Conservation (phyloP, 148 eudicot genomes). For the Heliosperma pusillum region DNA sequence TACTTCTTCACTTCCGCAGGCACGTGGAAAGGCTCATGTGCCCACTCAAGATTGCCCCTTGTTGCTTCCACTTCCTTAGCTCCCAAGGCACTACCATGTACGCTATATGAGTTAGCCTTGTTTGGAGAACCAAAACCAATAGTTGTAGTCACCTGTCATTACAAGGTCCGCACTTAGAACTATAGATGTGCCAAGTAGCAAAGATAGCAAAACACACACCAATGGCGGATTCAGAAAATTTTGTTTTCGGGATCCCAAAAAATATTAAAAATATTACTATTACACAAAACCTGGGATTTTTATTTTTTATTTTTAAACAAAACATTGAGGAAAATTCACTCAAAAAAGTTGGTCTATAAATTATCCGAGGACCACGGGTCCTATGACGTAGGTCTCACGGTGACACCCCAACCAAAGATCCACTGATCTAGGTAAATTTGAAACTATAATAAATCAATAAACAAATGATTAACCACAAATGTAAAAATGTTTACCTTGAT, state of each 20-base stretch:
- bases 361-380: too few species aligned
- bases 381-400: not conserved
- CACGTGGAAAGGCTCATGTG: conserved; percentile 93
- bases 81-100: conserved; percentile 94
- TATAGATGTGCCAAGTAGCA: not conserved
- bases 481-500: conserved; percentile 57
- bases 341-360: too few species aligned
- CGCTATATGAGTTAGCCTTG: conserved; percentile 95
- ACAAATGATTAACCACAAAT: not conserved
- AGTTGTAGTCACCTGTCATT: conserved; percentile 82
- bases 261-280: too few species aligned
- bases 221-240: too few species aligned
- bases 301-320: too few species aligned
- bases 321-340: too few species aligned
- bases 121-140: conserved; percentile 97
- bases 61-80: conserved; percentile 97
- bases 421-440: not conserved
- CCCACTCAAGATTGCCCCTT: conserved; percentile 90
- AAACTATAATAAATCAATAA: conserved; percentile 1
- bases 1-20: conserved; percentile 94
- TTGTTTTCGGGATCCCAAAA: too few species aligned
- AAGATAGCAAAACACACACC: not conserved
- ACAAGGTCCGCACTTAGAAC: conserved; percentile 1
- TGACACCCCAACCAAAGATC: not conserved
- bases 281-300: too few species aligned